These are phyloP conservation scores for Fusarium concolor DNA, from an alignment of 2,329 filamentous ascomycete genomes.

Conservation along the genomic window DNA sequence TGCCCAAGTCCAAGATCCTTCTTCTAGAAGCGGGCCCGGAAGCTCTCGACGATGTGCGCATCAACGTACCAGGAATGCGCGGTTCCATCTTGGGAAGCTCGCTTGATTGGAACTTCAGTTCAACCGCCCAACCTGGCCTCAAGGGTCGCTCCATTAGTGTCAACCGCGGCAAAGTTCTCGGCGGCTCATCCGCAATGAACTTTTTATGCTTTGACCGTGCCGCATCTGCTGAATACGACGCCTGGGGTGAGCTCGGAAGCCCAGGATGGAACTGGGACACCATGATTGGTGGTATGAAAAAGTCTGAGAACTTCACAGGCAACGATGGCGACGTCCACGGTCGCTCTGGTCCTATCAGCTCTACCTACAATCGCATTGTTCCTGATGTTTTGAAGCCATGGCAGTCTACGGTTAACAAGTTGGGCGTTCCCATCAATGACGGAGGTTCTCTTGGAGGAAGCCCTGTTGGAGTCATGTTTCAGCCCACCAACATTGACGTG, in stretches of 20 bases:
- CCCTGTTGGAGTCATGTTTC: constrained; percentile 58
- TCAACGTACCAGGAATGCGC: constrained; percentile 50
- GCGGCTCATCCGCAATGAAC: constrained; percentile 54
- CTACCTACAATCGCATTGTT: constrained; percentile 53
- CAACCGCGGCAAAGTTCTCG: constrained; percentile 61
- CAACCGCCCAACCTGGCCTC: constrained; percentile 54
- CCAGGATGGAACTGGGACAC: constrained; percentile 53
- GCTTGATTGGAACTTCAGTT: constrained; percentile 59
- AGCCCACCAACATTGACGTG: constrained; percentile 58
- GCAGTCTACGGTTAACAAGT: constrained; percentile 53
- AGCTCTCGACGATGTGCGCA: constrained; percentile 46
- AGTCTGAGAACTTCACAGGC: constrained; percentile 39
- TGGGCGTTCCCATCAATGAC: constrained; percentile 43
- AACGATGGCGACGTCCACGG: constrained; percentile 35
- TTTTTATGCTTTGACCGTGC: constrained; percentile 54
- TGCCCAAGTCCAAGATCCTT: constrained; percentile 47
- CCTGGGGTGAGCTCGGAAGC: constrained; percentile 54
- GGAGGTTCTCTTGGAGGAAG: constrained; percentile 57
- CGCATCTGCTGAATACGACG: constrained; percentile 51
- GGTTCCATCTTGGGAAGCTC: constrained; percentile 45
- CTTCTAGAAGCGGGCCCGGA: constrained; percentile 48
- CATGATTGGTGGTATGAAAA: constrained; percentile 51
- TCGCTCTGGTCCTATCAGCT: constrained; percentile 40
- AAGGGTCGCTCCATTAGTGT: constrained; percentile 55
- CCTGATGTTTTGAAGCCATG: constrained; percentile 57